Evolutionary conservation across 352 stramenopile genomes (phyloP), one percentile per base, ranked within the genome.

Genomic region (Phytopythium montanum): DNA sequence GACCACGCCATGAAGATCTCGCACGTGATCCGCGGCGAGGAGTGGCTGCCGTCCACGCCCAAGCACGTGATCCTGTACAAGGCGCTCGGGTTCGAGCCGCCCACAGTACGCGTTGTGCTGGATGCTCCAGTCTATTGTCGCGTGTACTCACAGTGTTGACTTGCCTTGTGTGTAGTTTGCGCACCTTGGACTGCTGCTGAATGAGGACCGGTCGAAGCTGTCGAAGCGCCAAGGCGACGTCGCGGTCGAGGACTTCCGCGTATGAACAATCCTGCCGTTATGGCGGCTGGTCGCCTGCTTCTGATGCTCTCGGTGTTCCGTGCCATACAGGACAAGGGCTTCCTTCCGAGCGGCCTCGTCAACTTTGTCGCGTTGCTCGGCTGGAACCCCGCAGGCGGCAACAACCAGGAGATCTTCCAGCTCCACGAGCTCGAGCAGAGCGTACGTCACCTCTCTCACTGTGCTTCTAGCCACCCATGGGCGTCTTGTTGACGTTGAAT

Each of bases 321-420:
- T 8, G 31, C 31, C 31, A 10, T 10, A 51, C 68, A 94, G 76
- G 76, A 97, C 53, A 96, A 98, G 79, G 97, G 97, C 19, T 99
- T 96, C 66, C 73, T 99, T 9, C 87, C 97, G 14, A 95, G 93
- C 65, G 96, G 95, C 0, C 94, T 99, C 61, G 96, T 99, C 48
- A 99, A 99, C 62, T 99, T 99, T 62, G 84, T 99, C 10, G 93
- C 96, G 16, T 73, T 99, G n/a, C 86, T 99, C 19, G 97, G 97
- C 18, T 99, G 97, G 97, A 99, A 98, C 69, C 85, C 87, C 12
- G 83, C 85, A 12, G 87, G 95, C 54, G 96, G 96, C 23, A 98
- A 97, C 50, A 98, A 98, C 50, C 93, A 99, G 68, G 97, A 99
- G 65, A 98, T 99, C 61, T 99, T 98, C 61, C 83, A 83, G 7